Base-by-base conservation (phyloP, 805 yeast species). In the Naumovozyma baii region DNA sequence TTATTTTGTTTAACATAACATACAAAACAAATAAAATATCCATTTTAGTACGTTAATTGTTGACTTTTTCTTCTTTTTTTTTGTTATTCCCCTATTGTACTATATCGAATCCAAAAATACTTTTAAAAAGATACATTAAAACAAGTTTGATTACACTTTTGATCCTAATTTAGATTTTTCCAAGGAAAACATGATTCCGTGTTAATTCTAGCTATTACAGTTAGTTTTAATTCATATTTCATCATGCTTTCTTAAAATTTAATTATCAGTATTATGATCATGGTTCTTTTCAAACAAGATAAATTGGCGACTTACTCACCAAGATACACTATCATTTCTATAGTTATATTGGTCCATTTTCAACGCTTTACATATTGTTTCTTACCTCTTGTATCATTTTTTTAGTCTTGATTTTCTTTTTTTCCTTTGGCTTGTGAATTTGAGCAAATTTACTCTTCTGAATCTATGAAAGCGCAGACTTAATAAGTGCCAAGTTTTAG, bases 201-300 rank as follows among this genome's bases (percentile, higher is more conserved):
- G 31, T n/a, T n/a, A n/a, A n/a, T n/a, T n/a, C n/a, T n/a, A n/a
- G n/a, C n/a, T n/a, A n/a, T n/a, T n/a, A n/a, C n/a, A n/a, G n/a
- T n/a, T n/a, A 37, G 17, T 26, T 32, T 37, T 34, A 37, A 37
- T 34, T 37, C 36, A 32, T 32, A 17, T 26, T 35, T 14, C 18
- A 14, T 5, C 16, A 16, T 30, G 35, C n/a, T 37, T 32, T 37
- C 20, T 32, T 38, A 31, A 33, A 18, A 33, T 34, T 41, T 36
- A 19, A n/a, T 37, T 26, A 2, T 31, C 33, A 18, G 18, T 39
- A 33, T 18, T 36, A 33, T 26, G 30, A 14, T 78, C 86, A 90
- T 79, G 81, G 82, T 83, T 79, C 77, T 76, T 80, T n/a, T 30
- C 66, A 86, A 83, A 80, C 92, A 66, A 83, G 85, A 81, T 63